phyloP scores from a whole-genome alignment of 306 rosid species.

The Sophora flavescens region DNA sequence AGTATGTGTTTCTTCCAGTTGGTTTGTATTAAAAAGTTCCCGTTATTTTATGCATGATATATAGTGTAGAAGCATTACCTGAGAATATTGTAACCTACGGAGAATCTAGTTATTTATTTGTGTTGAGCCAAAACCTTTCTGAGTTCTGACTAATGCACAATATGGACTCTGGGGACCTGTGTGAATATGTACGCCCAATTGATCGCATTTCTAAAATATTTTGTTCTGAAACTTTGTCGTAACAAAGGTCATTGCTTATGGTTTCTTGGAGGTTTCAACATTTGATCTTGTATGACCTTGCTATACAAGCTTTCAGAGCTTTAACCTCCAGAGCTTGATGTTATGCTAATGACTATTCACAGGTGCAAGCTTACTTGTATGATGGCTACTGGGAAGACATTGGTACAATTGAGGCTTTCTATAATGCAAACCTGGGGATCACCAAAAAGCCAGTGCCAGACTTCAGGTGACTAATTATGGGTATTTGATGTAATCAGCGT shows the following conservation, averaged over 20 bases:
- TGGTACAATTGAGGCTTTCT: conserved; percentile 99
- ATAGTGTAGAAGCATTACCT: background rate
- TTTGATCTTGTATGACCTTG: background rate
- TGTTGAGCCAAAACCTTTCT: conserved; percentile 1
- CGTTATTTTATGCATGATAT: background rate
- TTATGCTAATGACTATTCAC: conserved; percentile 29
- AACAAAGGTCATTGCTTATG: background rate
- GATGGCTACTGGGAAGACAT: conserved; percentile 99
- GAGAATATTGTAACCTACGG: background rate
- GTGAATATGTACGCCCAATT: background rate
- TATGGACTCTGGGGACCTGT: background rate
- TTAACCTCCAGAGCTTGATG: conserved; percentile 24
- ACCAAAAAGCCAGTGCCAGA: conserved; percentile 97
- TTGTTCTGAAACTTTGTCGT: background rate
- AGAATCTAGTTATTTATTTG: conserved; percentile 4
- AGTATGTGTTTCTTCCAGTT: conserved; percentile 57
- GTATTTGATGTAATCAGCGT: conserved; percentile 19
- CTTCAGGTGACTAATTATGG: conserved; percentile 68
- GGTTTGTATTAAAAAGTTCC: background rate
- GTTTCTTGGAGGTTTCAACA: conserved; percentile 16
- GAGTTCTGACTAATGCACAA: background rate
- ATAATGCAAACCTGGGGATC: conserved; percentile 95
- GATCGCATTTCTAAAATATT: background rate
- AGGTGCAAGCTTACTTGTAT: conserved; percentile 98
- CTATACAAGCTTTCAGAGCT: conserved; percentile 23